phyloP scores from a whole-genome alignment of 1,284 basidiomycete species.

The Boletus smithii region DNA sequence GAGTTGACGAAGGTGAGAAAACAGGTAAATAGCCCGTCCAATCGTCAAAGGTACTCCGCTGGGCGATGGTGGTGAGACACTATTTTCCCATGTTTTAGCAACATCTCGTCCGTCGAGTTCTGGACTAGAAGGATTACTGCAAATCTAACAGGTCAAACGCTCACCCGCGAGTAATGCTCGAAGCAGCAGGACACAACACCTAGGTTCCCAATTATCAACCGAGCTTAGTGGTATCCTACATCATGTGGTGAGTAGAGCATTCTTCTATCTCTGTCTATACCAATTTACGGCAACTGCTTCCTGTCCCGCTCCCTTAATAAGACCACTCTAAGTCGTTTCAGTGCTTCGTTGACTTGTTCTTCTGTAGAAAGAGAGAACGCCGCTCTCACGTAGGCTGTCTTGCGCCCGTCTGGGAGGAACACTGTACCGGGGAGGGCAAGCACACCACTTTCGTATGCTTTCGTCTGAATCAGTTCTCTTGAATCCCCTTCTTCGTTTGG shows the following conservation, averaged over 20 bases:
- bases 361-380: constrained; percentile 76
- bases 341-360: constrained; percentile 71
- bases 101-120: not conserved
- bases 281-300: constrained; percentile 6
- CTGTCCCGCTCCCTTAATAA: constrained; percentile 47
- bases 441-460: constrained; percentile 79
- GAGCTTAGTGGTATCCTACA: constrained; percentile 8
- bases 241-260: not conserved
- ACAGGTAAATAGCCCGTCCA: not conserved
- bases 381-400: constrained; percentile 73
- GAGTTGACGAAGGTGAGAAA: not conserved
- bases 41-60: not conserved
- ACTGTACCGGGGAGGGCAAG: constrained; percentile 82
- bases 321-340: constrained; percentile 63
- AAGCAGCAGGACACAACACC: not conserved
- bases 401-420: constrained; percentile 70
- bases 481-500: constrained; percentile 65
- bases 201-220: constrained; percentile 1
- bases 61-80: too few relatives aligned
- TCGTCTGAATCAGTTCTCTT: constrained; percentile 70
- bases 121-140: not conserved
- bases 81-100: too few relatives aligned
- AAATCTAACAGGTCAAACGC: not conserved
- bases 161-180: not conserved
- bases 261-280: not conserved